Conservation (phyloP, 768 basidiomycete genomes). For the Goffeauzyma gilvescens region DNA sequence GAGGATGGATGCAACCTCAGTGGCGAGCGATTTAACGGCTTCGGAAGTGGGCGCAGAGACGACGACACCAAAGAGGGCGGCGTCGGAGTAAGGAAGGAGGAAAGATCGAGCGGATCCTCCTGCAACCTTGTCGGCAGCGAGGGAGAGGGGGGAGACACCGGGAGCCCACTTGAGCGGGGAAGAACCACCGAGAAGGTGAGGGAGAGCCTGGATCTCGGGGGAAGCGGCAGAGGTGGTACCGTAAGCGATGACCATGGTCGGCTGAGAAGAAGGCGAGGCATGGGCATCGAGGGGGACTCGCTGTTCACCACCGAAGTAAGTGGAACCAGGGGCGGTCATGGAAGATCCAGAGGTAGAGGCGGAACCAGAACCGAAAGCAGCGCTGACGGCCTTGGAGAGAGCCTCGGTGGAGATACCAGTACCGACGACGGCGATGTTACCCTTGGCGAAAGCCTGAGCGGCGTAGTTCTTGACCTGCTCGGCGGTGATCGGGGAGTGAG, state of each 20-base stretch:
- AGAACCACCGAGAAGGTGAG: constrained; percentile 57
- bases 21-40: constrained; percentile 38
- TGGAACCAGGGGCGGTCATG: constrained; percentile 34
- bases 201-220: constrained; percentile 58
- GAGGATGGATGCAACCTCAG: constrained; percentile 45
- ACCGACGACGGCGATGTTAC: constrained; percentile 68
- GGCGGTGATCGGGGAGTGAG: constrained; percentile 38
- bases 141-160: constrained; percentile 50
- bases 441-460: constrained; percentile 50
- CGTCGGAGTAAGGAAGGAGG: constrained; percentile 78
- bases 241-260: constrained; percentile 69
- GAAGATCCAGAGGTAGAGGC: constrained; percentile 31
- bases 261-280: constrained; percentile 37
- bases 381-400: constrained; percentile 53
- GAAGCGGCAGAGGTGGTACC: constrained; percentile 45
- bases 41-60: constrained; percentile 49
- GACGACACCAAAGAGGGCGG: constrained; percentile 63
- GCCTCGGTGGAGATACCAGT: constrained; percentile 57
- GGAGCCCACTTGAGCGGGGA: constrained; percentile 74
- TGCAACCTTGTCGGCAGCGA: constrained; percentile 38
- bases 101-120: constrained; percentile 49
- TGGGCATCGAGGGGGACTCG: constrained; percentile 42
- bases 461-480: constrained; percentile 54
- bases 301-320: constrained; percentile 70
- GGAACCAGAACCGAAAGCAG: constrained; percentile 43